Conservation (phyloP, 2,329 filamentous ascomycete genomes). For the Pseudogymnoascus pannorum region DNA sequence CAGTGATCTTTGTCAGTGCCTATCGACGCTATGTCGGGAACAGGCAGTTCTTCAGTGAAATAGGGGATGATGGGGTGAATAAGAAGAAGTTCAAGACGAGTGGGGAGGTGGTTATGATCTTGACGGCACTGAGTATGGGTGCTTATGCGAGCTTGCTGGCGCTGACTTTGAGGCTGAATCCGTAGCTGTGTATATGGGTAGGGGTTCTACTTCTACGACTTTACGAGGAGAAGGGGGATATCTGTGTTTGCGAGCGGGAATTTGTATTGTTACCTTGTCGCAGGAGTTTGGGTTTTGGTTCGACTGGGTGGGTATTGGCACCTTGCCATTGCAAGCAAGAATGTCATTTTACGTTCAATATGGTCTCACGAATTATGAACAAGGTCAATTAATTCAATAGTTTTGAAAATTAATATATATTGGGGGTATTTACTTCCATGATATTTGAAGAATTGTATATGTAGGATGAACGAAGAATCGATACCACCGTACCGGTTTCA, state of each 20-base stretch:
- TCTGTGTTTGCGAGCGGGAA: background rate
- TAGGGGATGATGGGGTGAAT: slow-evolving; percentile 33
- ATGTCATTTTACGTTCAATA: background rate
- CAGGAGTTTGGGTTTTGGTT: background rate
- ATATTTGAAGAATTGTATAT: background rate
- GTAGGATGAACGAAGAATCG: background rate
- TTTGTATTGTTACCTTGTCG: background rate
- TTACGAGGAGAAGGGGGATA: background rate
- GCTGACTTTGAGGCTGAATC: slow-evolving; percentile 39
- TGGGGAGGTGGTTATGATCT: slow-evolving; percentile 52
- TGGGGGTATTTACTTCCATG: background rate
- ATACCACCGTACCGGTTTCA: background rate
- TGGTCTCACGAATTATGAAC: background rate
- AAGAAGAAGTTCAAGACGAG: slow-evolving; percentile 56
- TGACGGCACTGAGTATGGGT: slow-evolving; percentile 48
- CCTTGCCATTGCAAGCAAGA: background rate
- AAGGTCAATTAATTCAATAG: background rate
- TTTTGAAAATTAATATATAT: background rate
- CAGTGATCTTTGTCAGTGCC: slow-evolving; percentile 72
- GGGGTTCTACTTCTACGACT: background rate
- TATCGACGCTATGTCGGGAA: slow-evolving; percentile 90
- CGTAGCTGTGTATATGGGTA: background rate
- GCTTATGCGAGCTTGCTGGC: slow-evolving; percentile 52
- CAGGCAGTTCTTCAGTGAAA: slow-evolving; percentile 74
- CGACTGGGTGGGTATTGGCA: background rate